Percentiles rank a stretch among this genome's conserved stretches.
phyloP scores from a whole-genome alignment of 1,284 basidiomycete genomes.

The Stereum hirsutum region DNA sequence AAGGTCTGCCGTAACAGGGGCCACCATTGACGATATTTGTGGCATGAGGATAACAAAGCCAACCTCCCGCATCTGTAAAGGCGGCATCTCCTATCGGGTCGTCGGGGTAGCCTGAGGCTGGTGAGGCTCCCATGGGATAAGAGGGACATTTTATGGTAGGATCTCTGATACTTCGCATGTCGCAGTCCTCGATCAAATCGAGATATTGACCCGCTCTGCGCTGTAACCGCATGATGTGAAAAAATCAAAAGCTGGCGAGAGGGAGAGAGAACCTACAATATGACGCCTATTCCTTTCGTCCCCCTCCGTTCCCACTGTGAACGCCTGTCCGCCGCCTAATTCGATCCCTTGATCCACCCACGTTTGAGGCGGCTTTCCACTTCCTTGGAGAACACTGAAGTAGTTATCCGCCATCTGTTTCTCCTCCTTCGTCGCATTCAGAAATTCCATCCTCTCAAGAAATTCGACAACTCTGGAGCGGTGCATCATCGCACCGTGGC shows the following conservation, averaged over 20 bases:
- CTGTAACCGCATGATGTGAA: conserved; percentile 17
- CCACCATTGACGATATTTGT: conserved; percentile 20
- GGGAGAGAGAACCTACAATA: conserved; percentile 34
- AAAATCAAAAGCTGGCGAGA: not conserved
- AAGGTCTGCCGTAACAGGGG: conserved; percentile 35
- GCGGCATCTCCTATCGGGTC: too few relatives aligned
- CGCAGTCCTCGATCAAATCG: conserved; percentile 20
- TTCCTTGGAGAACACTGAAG: conserved; percentile 51
- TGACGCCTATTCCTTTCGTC: conserved; percentile 45
- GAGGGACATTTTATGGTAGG: too few relatives aligned
- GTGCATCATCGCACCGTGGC: conserved; percentile 48
- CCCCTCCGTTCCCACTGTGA: conserved; percentile 53
- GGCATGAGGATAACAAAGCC: too few relatives aligned
- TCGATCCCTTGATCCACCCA: conserved; percentile 59
- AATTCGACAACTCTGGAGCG: conserved; percentile 36
- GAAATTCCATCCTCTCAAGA: conserved; percentile 32
- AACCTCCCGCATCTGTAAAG: too few relatives aligned
- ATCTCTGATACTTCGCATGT: too few relatives aligned
- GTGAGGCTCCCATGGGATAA: too few relatives aligned
- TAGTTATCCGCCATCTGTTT: conserved; percentile 66
- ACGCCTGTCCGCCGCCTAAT: conserved; percentile 49
- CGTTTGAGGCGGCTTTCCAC: conserved; percentile 31
- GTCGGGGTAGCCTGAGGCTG: too few relatives aligned
- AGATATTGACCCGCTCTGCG: conserved; percentile 31
- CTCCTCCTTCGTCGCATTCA: conserved; percentile 40